Percentiles rank a stretch among this genome's conserved stretches.
Evolutionary conservation across 768 basidiomycete species (phyloP).

Genomic region (Crepidotus variabilis): DNA sequence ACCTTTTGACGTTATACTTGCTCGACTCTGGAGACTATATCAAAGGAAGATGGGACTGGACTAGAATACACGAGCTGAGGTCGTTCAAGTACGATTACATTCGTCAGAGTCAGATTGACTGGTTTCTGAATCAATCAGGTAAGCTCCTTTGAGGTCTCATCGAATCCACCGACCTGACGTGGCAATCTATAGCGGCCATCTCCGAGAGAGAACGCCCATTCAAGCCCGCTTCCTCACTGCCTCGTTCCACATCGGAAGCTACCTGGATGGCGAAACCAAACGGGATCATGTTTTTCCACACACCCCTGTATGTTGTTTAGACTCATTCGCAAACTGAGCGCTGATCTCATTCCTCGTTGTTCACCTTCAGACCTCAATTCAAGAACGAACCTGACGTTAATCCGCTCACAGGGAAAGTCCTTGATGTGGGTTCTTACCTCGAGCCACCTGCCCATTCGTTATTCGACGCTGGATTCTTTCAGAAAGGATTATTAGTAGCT

Average conservation of each 20-base stretch:
- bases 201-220: slow-evolving; percentile 80
- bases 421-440: slow-evolving; percentile 66
- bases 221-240: slow-evolving; percentile 50
- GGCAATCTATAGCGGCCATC: slow-evolving; percentile 45
- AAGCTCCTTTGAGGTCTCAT: slow-evolving; percentile 11
- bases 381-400: slow-evolving; percentile 67
- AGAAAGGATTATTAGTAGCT: slow-evolving; percentile 71
- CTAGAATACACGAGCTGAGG: slow-evolving; percentile 55
- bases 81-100: slow-evolving; percentile 86
- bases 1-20: slow-evolving; percentile 86
- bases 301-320: too few relatives aligned
- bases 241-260: slow-evolving; percentile 11
- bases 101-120: slow-evolving; percentile 77
- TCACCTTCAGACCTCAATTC: slow-evolving; percentile 58
- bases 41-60: too few relatives aligned
- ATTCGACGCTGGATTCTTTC: slow-evolving; percentile 78
- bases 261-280: slow-evolving; percentile 82
- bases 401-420: slow-evolving; percentile 47
- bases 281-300: slow-evolving; percentile 97
- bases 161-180: background rate
- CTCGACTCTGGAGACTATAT: slow-evolving; percentile 84
- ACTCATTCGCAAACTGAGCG: background rate
- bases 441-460: slow-evolving; percentile 63
- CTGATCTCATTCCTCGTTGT: background rate
- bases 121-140: slow-evolving; percentile 84